A percentile compares a stretch with the other conserved stretches of the same genome.
phyloP scores from a whole-genome alignment of 2,329 filamentous ascomycete genomes.

The Beauveria bassiana region DNA sequence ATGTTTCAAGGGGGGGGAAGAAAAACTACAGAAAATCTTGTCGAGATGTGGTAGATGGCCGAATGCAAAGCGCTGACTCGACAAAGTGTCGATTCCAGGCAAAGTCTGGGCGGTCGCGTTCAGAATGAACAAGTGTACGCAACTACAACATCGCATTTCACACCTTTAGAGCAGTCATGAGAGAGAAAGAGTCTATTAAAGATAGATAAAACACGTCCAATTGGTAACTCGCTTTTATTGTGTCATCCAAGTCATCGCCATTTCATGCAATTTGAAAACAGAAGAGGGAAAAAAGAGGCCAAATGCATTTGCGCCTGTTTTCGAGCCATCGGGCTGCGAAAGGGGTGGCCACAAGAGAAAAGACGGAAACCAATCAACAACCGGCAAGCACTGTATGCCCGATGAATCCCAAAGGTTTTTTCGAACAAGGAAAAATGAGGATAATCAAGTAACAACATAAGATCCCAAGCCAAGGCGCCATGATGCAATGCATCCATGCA shows the following conservation, averaged over 20 bases:
- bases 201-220: slow-evolving; percentile 9
- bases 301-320: background rate
- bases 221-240: slow-evolving; percentile 13
- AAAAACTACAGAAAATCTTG: background rate
- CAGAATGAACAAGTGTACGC: too few species aligned
- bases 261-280: slow-evolving; percentile 11
- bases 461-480: background rate
- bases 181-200: slow-evolving; percentile 8
- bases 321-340: background rate
- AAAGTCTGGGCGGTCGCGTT: too few species aligned
- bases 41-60: background rate
- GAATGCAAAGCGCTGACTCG: background rate
- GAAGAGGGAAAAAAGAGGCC: background rate
- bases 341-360: slow-evolving; percentile 2
- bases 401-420: background rate
- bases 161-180: background rate
- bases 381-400: slow-evolving; percentile 10
- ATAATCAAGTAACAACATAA: background rate
- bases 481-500: background rate
- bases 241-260: slow-evolving; percentile 13
- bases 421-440: background rate
- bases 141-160: too few species aligned
- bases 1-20: background rate
- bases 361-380: slow-evolving; percentile 9
- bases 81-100: background rate